Evolutionary conservation across 2,329 filamentous ascomycete genomes (phyloP).

Genomic region (Microdochium nivale): DNA sequence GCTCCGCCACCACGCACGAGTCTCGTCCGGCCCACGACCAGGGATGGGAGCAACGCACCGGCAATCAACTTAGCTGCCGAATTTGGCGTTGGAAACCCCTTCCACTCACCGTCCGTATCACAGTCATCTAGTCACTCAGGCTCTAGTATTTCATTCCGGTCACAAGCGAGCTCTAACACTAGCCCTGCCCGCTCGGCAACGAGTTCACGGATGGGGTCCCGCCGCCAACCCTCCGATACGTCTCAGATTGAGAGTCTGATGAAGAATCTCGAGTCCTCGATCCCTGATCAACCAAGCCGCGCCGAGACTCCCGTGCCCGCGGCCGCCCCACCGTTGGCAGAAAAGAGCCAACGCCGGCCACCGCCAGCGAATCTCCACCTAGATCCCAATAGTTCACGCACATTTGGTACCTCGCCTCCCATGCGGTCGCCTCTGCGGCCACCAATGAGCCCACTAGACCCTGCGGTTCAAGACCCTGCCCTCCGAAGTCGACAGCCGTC

Average conservation of each 20-base stretch:
- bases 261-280: constrained; percentile 45
- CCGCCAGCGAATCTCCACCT: neutral
- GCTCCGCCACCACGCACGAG: constrained; percentile 44
- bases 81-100: constrained; percentile 53
- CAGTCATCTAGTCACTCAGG: constrained; percentile 56
- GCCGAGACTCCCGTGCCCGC: constrained; percentile 13
- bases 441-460: neutral
- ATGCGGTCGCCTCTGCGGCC: neutral
- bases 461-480: neutral
- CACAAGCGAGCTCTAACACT: constrained; percentile 52
- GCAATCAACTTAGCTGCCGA: constrained; percentile 49
- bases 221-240: constrained; percentile 31
- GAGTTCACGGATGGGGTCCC: constrained; percentile 11
- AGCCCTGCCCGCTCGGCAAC: constrained; percentile 39
- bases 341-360: constrained; percentile 1
- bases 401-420: neutral
- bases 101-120: constrained; percentile 56
- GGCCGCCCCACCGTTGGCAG: constrained; percentile 21
- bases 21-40: constrained; percentile 31
- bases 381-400: neutral
- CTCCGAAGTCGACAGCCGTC: constrained; percentile 27
- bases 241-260: constrained; percentile 34
- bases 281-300: constrained; percentile 28
- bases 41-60: constrained; percentile 27
- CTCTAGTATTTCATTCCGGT: constrained; percentile 38